Base-by-base conservation (phyloP, 345 rosid species). In the Rhizophora mangle region DNA sequence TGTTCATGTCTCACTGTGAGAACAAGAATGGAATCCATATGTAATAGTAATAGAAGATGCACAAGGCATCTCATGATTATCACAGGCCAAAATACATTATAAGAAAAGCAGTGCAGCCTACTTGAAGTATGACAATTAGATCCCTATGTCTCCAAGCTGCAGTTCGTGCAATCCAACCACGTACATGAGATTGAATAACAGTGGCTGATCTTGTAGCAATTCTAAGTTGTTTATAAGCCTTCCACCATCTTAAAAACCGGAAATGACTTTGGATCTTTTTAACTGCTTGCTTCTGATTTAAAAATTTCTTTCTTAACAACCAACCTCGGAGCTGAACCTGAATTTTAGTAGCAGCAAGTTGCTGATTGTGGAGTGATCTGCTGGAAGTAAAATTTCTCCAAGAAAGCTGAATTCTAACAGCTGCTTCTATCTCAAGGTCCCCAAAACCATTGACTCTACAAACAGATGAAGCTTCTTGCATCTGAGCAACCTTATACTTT, bases 141-240 rank as follows among this genome's bases (percentile, higher is more conserved):
- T 62, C 21, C 70, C 59, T 75, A 67, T 57, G 60, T 72, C 71
- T 82, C 65, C 36, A 27, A 62, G 72, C 67, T 68, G 21, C 67
- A 72, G 74, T 82, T 60, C 82, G 71, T 18, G 78, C 77, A 46
- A 85, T 80, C 92, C 92, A 84, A 68, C 91, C 73, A 68, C 91
- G 96, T 55, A 76, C 76, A 67, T 72, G 74, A 82, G 89, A 79
- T 74, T 93, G 97, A 67, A 93, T 78, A 39, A 72, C 20, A 60
- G 82, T 78, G 57, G 92, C 88, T 15, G 96, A 84, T 47, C 54
- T 77, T 32, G 68, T 69, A 66, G 79, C 74, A 36, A 71, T 71
- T 66, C 70, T 83, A 29, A 77, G 77, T 63, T 74, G 71, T 30
- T 71, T 74, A 61, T 65, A 80, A 55, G 70, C 65, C 63, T 72